These are phyloP conservation scores for Herpetospermum pedunculosum DNA, from an alignment of 306 rosid genomes.

Conservation along the genomic window DNA sequence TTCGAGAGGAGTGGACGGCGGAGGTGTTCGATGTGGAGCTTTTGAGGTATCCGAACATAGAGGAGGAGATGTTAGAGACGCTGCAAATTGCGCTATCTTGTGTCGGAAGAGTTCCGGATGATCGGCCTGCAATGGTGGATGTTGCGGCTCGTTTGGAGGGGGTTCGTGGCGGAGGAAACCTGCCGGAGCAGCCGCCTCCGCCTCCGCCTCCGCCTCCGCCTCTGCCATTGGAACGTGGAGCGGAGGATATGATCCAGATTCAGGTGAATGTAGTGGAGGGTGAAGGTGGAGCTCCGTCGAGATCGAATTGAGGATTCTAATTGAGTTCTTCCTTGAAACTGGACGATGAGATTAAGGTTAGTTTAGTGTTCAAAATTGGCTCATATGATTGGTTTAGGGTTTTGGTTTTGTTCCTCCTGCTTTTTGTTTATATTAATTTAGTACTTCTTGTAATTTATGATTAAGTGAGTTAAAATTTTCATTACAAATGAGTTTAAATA, in stretches of 20 bases:
- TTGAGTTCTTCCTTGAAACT: not conserved
- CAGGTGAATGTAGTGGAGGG: conserved; percentile 17
- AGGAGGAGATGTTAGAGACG: conserved; percentile 97
- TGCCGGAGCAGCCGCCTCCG: conserved; percentile 32
- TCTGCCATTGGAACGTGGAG: conserved; percentile 26
- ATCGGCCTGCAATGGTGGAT: conserved; percentile 60
- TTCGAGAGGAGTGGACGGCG: conserved; percentile 97
- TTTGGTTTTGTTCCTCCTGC: not conserved
- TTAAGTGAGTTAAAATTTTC: not conserved
- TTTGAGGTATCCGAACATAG: conserved; percentile 64
- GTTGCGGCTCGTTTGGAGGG: conserved; percentile 58
- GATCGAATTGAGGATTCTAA: not conserved
- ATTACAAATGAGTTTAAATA: not conserved
- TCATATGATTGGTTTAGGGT: not conserved
- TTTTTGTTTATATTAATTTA: not conserved
- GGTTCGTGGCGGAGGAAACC: conserved; percentile 36
- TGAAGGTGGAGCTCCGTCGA: conserved; percentile 21
- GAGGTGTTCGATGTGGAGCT: conserved; percentile 89
- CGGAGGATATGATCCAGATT: conserved; percentile 32
- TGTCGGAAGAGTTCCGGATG: conserved; percentile 63
- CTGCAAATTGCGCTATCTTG: conserved; percentile 82
- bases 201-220: too few species aligned
- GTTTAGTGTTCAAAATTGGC: not conserved
- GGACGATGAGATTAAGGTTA: not conserved
- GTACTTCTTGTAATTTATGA: not conserved